phyloP scores from a whole-genome alignment of 148 eudicot genomes.

The Bassia scoparia region DNA sequence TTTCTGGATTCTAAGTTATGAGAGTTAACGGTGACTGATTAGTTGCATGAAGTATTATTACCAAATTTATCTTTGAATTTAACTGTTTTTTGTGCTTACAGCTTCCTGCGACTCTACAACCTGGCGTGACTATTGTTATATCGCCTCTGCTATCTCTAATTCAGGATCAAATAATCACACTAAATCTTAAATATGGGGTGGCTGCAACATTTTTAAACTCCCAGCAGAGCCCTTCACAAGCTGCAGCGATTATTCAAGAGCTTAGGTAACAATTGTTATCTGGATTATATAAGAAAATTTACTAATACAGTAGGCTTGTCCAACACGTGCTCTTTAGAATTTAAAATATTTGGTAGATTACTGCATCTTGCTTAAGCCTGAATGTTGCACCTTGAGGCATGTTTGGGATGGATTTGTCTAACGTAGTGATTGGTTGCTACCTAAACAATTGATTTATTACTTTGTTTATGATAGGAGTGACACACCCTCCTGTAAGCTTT shows the following conservation, averaged over 20 bases:
- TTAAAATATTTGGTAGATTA: not conserved
- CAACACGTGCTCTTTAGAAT: not conserved
- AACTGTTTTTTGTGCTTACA: conserved; percentile 29
- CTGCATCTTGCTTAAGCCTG: not conserved
- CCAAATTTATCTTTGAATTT: not conserved
- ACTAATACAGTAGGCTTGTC: not conserved
- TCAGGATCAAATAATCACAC: conserved; percentile 94
- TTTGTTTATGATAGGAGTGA: conserved; percentile 56
- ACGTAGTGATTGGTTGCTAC: not conserved
- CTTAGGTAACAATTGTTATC: conserved; percentile 48
- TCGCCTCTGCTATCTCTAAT: conserved; percentile 96
- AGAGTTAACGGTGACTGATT: not conserved
- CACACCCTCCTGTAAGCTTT: conserved; percentile 89
- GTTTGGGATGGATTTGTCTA: not conserved
- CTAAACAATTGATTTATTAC: not conserved
- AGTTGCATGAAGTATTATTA: not conserved
- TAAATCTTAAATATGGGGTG: conserved; percentile 85
- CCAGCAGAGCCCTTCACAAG: conserved; percentile 84
- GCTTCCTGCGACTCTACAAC: conserved; percentile 88
- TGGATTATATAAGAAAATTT: not conserved
- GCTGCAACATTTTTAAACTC: conserved; percentile 94
- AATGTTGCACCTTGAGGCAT: not conserved
- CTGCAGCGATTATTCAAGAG: conserved; percentile 81
- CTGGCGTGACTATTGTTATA: conserved; percentile 88
- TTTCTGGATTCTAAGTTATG: not conserved